These are phyloP conservation scores for Vaccinium corymbosum DNA, from an alignment of 148 eudicot species.

Conservation along the genomic window DNA sequence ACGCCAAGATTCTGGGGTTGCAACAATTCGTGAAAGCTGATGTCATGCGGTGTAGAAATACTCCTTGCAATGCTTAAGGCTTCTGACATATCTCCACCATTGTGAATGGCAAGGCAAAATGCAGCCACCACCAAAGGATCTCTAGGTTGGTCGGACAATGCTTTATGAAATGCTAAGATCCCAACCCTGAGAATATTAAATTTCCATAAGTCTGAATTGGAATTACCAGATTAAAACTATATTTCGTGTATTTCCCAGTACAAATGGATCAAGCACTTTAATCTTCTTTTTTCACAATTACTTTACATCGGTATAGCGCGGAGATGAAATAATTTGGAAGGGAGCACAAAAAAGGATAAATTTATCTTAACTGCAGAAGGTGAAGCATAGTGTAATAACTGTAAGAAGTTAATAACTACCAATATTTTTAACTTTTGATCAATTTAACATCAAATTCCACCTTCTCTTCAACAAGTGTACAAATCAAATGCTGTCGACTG, in stretches of 20 bases:
- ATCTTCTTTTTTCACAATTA: neutral
- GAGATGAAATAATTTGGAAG: neutral
- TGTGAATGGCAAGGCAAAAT: constrained; percentile 73
- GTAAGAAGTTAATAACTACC: neutral
- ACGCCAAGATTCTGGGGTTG: constrained; percentile 31
- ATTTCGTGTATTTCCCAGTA: neutral
- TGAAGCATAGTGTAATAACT: neutral
- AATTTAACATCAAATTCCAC: neutral
- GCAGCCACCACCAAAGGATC: constrained; percentile 74
- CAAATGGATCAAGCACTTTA: neutral
- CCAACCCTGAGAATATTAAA: constrained; percentile 51
- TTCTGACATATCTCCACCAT: constrained; percentile 75
- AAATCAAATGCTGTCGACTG: neutral
- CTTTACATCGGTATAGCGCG: neutral
- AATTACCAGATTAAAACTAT: neutral
- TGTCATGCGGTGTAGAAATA: constrained; percentile 44
- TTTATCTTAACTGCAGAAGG: neutral
- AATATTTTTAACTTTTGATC: neutral
- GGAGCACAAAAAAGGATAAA: neutral
- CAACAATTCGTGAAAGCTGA: constrained; percentile 50
- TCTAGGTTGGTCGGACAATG: constrained; percentile 51
- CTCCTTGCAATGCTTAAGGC: constrained; percentile 51
- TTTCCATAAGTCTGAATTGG: neutral
- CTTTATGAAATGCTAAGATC: constrained; percentile 76
- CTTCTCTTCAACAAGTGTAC: neutral